Conservation (phyloP, 1,284 basidiomycete species). For the Vanrija sp. region DNA sequence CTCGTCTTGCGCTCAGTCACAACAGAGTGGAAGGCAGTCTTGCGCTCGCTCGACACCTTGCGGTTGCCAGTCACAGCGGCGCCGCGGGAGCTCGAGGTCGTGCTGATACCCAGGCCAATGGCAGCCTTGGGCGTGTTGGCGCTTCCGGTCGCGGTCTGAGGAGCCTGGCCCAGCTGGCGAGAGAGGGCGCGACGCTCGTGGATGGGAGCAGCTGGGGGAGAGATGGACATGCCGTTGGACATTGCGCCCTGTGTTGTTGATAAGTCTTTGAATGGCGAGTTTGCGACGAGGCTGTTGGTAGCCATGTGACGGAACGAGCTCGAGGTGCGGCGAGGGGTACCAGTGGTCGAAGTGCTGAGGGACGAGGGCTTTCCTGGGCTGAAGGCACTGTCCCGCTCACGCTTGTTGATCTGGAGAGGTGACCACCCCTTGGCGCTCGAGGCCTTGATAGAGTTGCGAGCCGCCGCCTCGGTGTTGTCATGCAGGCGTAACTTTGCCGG, state of each 20-base stretch:
- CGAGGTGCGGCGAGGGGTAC: constrained; percentile 59
- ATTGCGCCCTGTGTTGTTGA: constrained; percentile 21
- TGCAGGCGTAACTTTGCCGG: constrained; percentile 5
- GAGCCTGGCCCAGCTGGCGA: constrained; percentile 30
- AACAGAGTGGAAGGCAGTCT: constrained; percentile 24
- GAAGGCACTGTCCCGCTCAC: constrained; percentile 24
- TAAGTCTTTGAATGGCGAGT: constrained; percentile 74
- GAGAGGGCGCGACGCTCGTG: constrained; percentile 32
- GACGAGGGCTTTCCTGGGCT: constrained; percentile 45
- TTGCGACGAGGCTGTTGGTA: constrained; percentile 76
- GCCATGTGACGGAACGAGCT: constrained; percentile 77
- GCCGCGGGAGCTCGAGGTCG: constrained; percentile 15
- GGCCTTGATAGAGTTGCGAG: constrained; percentile 40
- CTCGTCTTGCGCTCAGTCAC: constrained; percentile 16
- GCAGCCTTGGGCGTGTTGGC: constrained; percentile 33
- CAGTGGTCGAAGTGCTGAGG: neutral
- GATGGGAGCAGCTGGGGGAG: constrained; percentile 9
- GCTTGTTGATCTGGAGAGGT: constrained; percentile 47
- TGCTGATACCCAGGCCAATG: constrained; percentile 41
- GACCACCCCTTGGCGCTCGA: constrained; percentile 50
- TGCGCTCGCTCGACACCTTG: constrained; percentile 32
- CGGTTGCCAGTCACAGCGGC: constrained; percentile 33
- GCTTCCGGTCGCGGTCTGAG: constrained; percentile 29
- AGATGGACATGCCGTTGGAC: constrained; percentile 24
- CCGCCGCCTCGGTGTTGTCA: constrained; percentile 15